Base-by-base conservation (phyloP, 495 filamentous ascomycete species). In the Annulohypoxylon maeteangense region DNA sequence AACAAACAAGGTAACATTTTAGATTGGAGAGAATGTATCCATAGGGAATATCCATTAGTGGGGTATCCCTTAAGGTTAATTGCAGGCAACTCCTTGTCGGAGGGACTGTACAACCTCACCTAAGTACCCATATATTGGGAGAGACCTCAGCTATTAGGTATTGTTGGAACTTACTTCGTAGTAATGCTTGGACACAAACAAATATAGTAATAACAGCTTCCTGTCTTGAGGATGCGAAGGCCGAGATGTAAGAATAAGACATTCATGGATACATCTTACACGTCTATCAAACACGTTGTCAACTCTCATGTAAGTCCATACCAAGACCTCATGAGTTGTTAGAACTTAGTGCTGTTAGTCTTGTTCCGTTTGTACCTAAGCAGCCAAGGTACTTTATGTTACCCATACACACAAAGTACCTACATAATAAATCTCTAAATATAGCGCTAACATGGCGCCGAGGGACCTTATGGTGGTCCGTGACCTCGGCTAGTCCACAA, bases 371-470 rank as follows among this genome's bases (percentile, higher is more conserved):
- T n/a, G n/a, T n/a, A n/a, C n/a, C n/a, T n/a, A n/a, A n/a, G n/a
- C n/a, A n/a, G n/a, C n/a, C n/a, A n/a, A n/a, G n/a, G n/a, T n/a
- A n/a, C n/a, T n/a, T n/a, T n/a, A 31, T 29, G 47, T 29, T 51
- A 25, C 47, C 27, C 20, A 29, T 7, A 47, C 27, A 47, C 27
- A 29, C 20, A n/a, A 62, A 53, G 32, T 56, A 44, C 20, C 6
- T 48, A 56, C 23, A 22, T 31, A 4, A 38, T 57, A 51, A 55
- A 42, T 55, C 29, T 36, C 67, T 70, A 70, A 64, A 70, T 70
- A 64, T 70, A 70, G 67, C 45, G 67, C 53, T 51, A 32, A 70
- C 57, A 12, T 4, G 23, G 23, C 27, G 14, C 62, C n/a, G 40
- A 31, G 12, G 18, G 32, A 48, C 50, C 38, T 40, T n/a, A 7